Evolutionary conservation across 257 asterid species (phyloP).

Genomic region (Lantana camara): DNA sequence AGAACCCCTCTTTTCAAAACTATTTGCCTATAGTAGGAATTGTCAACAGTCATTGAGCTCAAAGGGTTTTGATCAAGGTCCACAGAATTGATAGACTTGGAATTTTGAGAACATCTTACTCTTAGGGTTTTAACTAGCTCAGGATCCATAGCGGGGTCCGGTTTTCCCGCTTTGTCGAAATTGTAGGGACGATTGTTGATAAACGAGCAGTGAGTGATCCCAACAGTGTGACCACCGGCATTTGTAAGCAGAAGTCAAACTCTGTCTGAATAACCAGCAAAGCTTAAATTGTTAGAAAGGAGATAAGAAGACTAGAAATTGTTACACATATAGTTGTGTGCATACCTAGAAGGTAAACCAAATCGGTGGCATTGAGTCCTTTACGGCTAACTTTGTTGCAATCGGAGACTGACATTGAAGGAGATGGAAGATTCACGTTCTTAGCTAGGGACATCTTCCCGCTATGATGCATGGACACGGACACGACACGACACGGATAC

Average conservation of each 20-base stretch:
- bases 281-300: not conserved
- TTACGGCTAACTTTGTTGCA: constrained; percentile 40
- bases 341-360: constrained; percentile 68
- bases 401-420: constrained; percentile 42
- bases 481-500: no score
- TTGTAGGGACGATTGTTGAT: constrained; percentile 54
- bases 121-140: constrained; percentile 27
- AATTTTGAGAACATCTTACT: constrained; percentile 40
- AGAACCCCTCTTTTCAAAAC: constrained; percentile 48
- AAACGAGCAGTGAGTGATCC: constrained; percentile 57
- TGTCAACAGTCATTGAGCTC: constrained; percentile 47
- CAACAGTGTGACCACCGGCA: constrained; percentile 73
- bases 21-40: constrained; percentile 52
- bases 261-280: constrained; percentile 31
- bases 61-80: constrained; percentile 54
- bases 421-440: constrained; percentile 56
- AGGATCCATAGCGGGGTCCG: constrained; percentile 57
- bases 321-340: not conserved
- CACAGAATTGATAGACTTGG: constrained; percentile 29
- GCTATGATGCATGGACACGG: no score
- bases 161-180: constrained; percentile 39
- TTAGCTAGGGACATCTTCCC: constrained; percentile 42
- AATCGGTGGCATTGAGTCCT: constrained; percentile 45
- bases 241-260: not conserved
- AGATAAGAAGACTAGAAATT: not conserved